phyloP scores from a whole-genome alignment of 768 basidiomycete genomes.

The Boletus insuetus region DNA sequence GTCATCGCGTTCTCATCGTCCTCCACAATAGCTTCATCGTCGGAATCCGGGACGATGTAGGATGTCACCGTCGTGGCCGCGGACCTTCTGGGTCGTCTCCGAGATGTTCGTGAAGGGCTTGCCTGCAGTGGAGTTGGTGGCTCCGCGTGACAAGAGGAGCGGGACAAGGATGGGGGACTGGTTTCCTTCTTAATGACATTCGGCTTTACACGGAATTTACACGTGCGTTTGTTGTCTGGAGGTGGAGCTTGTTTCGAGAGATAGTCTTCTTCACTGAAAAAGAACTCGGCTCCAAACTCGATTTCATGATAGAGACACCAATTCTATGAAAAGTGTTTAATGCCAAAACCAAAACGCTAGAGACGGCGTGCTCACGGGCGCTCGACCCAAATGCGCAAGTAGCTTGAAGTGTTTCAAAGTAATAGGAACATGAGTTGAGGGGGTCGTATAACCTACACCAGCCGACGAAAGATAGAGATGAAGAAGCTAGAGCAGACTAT shows the following conservation, averaged over 20 bases:
- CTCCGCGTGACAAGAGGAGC: slow-evolving; percentile 17
- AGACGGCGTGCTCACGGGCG: slow-evolving; percentile 45
- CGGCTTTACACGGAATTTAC: slow-evolving; percentile 24
- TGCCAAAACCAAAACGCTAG: neutral
- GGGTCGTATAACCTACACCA: slow-evolving; percentile 18
- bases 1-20: slow-evolving; percentile 36
- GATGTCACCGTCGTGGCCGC: slow-evolving; percentile 52
- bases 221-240: slow-evolving; percentile 22
- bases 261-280: slow-evolving; percentile 68
- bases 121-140: slow-evolving; percentile 11
- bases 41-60: slow-evolving; percentile 67
- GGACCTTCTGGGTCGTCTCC: slow-evolving; percentile 60
- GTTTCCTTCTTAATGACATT: slow-evolving; percentile 43
- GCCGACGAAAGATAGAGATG: slow-evolving; percentile 41
- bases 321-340: slow-evolving; percentile 36
- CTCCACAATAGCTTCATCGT: slow-evolving; percentile 56
- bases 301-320: slow-evolving; percentile 59
- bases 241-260: slow-evolving; percentile 35
- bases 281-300: slow-evolving; percentile 65
- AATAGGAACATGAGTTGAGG: slow-evolving; percentile 52
- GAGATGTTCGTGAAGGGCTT: slow-evolving; percentile 26
- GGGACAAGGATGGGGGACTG: slow-evolving; percentile 30
- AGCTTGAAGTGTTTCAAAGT: slow-evolving; percentile 76
- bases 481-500: slow-evolving; percentile 41
- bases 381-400: slow-evolving; percentile 63